Percentiles rank a stretch among this genome's conserved stretches.
These are phyloP conservation scores for Pharnaceum exiguum DNA, from an alignment of 148 eudicot genomes.

Conservation along the genomic window DNA sequence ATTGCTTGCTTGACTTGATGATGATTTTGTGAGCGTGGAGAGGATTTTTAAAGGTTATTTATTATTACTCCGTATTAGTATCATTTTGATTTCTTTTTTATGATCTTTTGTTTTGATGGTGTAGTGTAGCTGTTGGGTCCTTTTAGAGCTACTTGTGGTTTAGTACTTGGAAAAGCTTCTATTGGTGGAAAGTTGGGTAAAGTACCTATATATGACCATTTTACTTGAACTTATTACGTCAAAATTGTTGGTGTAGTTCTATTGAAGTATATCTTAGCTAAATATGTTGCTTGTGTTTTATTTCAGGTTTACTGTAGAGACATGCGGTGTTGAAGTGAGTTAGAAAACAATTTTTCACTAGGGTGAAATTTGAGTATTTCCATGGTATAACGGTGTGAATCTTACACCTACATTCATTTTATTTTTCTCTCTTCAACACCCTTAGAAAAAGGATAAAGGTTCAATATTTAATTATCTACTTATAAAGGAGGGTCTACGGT, in stretches of 20 bases:
- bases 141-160: conserved; percentile 21
- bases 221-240: conserved; percentile 19
- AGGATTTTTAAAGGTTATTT: neutral
- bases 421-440: neutral
- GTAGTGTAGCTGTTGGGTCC: conserved; percentile 52
- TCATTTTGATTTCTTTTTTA: neutral
- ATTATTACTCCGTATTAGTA: no score
- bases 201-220: conserved; percentile 4
- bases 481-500: no score
- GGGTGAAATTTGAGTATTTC: no score
- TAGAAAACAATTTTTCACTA: no score
- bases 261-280: neutral
- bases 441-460: no score
- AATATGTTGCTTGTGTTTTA: no score
- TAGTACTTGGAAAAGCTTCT: conserved; percentile 1
- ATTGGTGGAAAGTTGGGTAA: conserved; percentile 1
- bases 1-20: neutral
- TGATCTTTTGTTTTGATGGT: conserved; percentile 15
- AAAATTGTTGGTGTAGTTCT: neutral
- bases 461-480: no score
- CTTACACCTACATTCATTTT: no score
- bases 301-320: no score
- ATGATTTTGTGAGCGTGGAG: neutral
- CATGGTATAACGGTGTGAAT: no score
- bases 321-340: no score